phyloP scores from a whole-genome alignment of 495 filamentous ascomycete species.

The Aspergillus conjunctus region DNA sequence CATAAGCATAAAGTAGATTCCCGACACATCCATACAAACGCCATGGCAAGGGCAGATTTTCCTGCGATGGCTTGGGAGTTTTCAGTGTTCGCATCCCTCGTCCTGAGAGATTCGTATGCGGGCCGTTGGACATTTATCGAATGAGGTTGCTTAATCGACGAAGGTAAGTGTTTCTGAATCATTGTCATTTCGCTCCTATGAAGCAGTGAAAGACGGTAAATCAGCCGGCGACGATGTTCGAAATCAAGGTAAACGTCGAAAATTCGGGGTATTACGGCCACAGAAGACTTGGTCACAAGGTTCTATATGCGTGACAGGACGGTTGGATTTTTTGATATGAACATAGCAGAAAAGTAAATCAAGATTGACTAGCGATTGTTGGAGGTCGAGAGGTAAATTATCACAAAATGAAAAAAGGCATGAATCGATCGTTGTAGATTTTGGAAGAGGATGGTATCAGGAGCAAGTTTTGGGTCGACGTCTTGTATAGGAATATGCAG shows the following conservation, averaged over 20 bases:
- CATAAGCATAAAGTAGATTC: conserved; percentile 12
- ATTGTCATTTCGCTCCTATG: no score
- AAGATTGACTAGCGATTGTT: conserved; percentile 18
- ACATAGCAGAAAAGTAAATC: conserved; percentile 8
- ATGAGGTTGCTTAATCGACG: no score
- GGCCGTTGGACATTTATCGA: no score
- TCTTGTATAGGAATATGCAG: neutral
- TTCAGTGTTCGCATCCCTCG: no score
- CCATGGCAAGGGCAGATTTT: conserved; percentile 24
- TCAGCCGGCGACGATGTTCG: no score
- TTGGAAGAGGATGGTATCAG: conserved; percentile 3
- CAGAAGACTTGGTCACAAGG: no score
- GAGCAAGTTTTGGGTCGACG: conserved; percentile 5
- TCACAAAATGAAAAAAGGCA: conserved; percentile 14
- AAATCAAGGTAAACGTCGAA: no score
- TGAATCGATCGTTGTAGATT: conserved; percentile 14
- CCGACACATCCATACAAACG: conserved; percentile 25
- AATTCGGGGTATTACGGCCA: no score
- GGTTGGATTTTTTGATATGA: neutral
- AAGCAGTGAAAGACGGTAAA: no score
- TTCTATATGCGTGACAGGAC: no score
- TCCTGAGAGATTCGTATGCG: no score
- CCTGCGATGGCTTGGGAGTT: neutral
- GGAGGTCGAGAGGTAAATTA: conserved; percentile 12
- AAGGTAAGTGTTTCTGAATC: no score